Percentiles rank a stretch among this genome's conserved stretches.
phyloP scores from a whole-genome alignment of 345 rosid species.

The Hevea brasiliensis region DNA sequence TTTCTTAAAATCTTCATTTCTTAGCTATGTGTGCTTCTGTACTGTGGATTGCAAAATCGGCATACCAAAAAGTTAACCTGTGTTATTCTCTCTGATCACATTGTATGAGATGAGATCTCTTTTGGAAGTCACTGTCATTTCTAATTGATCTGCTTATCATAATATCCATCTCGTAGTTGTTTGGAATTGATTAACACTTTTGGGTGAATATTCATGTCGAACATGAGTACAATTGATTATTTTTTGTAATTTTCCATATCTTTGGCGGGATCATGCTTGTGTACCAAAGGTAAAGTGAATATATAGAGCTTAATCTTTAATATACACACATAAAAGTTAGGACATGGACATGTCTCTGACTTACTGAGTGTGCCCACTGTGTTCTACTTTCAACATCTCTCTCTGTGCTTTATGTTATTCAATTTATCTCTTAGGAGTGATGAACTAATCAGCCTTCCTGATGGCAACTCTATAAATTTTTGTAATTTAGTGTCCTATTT shows the following conservation, averaged over 20 bases:
- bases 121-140: too few relatives aligned
- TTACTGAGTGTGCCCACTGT: not conserved
- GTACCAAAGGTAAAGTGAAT: not conserved
- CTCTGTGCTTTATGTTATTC: not conserved
- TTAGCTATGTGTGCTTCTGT: too few relatives aligned
- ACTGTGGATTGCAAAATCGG: not conserved
- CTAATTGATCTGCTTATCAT: too few relatives aligned
- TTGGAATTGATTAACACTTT: too few relatives aligned
- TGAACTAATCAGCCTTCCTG: not conserved
- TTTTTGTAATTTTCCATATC: too few relatives aligned
- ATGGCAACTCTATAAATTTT: not conserved
- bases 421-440: not conserved
- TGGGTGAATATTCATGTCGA: not conserved
- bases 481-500: not conserved
- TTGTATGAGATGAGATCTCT: too few relatives aligned
- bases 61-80: not conserved
- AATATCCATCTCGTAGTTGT: too few relatives aligned
- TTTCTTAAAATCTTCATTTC: too few relatives aligned
- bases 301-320: not conserved
- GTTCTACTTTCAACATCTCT: not conserved
- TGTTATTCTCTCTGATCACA: too few relatives aligned
- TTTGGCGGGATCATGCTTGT: not conserved
- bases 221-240: too few relatives aligned
- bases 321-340: not conserved
- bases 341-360: not conserved